Conservation (phyloP, 352 stramenopile species). For the Hyphochytrium catenoides region DNA sequence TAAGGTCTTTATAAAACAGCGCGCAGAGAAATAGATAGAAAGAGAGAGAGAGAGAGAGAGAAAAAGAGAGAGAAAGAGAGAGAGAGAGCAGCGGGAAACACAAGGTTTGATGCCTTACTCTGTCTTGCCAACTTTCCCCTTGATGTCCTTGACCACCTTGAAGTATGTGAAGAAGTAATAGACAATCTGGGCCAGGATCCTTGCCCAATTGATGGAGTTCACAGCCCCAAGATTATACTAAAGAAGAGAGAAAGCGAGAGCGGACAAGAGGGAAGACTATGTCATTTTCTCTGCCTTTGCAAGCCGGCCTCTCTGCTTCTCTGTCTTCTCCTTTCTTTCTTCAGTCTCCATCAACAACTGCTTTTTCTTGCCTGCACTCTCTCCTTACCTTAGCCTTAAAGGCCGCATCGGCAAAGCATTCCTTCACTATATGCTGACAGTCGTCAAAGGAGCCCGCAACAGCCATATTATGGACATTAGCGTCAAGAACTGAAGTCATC, state of each 20-base stretch:
- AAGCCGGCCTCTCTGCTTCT: too few species aligned
- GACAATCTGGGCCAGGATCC: constrained; percentile 93
- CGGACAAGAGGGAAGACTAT: neutral
- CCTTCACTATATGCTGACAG: constrained; percentile 97
- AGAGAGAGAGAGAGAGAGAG: too few species aligned
- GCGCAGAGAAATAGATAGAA: too few species aligned
- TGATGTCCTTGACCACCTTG: constrained; percentile 32
- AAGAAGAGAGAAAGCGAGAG: neutral
- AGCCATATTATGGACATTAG: constrained; percentile 93
- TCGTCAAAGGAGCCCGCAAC: constrained; percentile 93
- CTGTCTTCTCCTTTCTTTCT: too few species aligned
- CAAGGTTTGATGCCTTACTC: too few species aligned
- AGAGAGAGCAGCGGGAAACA: too few species aligned
- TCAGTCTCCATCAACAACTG: too few species aligned
- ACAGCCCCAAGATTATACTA: constrained; percentile 82
- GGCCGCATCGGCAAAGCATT: constrained; percentile 74
- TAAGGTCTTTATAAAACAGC: too few species aligned
- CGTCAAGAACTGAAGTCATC: constrained; percentile 94
- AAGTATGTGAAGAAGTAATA: constrained; percentile 99
- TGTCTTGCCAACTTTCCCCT: constrained; percentile 44
- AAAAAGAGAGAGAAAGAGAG: too few species aligned
- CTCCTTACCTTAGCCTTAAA: constrained; percentile 63
- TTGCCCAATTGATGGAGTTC: constrained; percentile 99
- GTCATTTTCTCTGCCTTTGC: neutral
- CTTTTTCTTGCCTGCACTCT: neutral